A percentile compares a stretch with the other conserved stretches of the same genome.
These are phyloP conservation scores for Penicillium sp. DNA, from an alignment of 2,329 filamentous ascomycete species.

Conservation along the genomic window DNA sequence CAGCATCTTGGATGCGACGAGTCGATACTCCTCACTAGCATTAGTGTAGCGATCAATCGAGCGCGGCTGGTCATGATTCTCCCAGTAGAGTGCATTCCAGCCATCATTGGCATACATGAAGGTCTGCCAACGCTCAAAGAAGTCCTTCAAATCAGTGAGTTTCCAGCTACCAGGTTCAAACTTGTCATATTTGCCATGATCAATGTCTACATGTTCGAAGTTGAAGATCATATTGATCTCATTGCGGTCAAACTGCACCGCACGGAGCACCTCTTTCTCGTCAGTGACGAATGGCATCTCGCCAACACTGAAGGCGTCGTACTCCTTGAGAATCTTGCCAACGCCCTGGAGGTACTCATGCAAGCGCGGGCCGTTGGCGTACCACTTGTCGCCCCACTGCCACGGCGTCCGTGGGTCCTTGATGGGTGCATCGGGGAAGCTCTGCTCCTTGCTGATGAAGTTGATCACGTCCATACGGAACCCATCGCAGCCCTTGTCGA, in stretches of 20 bases:
- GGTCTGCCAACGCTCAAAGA: constrained; percentile 51
- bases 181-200: constrained; percentile 44
- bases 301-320: constrained; percentile 52
- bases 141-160: constrained; percentile 46
- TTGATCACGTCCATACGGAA: constrained; percentile 71
- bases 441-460: constrained; percentile 57
- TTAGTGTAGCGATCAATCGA: constrained; percentile 50
- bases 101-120: constrained; percentile 52
- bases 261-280: constrained; percentile 44
- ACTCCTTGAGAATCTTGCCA: constrained; percentile 46
- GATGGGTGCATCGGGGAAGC: constrained; percentile 42
- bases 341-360: constrained; percentile 52
- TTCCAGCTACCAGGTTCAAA: constrained; percentile 42
- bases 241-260: constrained; percentile 48
- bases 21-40: constrained; percentile 44
- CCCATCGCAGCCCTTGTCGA: constrained; percentile 62
- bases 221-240: constrained; percentile 67
- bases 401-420: constrained; percentile 21
- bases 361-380: constrained; percentile 50
- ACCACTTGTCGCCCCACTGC: constrained; percentile 37
- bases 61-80: constrained; percentile 59
- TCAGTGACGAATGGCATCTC: constrained; percentile 50
- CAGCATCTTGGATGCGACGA: constrained; percentile 51
- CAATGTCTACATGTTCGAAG: constrained; percentile 60
- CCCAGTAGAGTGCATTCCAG: constrained; percentile 58